Evolutionary conservation across 345 rosid species (phyloP).

Genomic region (Eucalyptus tenuipes): DNA sequence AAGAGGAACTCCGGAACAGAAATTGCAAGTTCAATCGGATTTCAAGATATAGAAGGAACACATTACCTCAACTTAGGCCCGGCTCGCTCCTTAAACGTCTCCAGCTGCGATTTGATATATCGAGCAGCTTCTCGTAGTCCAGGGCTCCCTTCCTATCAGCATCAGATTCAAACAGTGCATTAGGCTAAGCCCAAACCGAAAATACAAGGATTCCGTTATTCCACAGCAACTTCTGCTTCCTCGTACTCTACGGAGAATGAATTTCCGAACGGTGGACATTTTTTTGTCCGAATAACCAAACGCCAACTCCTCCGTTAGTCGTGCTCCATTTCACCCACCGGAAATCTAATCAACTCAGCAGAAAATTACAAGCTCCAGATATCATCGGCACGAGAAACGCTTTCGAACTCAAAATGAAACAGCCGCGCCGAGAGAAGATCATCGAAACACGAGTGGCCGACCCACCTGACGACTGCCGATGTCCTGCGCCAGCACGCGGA

Average conservation of each 20-base stretch:
- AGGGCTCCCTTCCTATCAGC: constrained; percentile 70
- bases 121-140: constrained; percentile 79
- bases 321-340: not conserved
- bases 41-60: not conserved
- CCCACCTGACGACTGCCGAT: constrained; percentile 88
- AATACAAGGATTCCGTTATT: not conserved
- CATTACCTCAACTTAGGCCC: constrained; percentile 56
- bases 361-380: not conserved
- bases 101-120: constrained; percentile 65
- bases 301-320: not conserved
- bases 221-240: not conserved
- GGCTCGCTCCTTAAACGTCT: constrained; percentile 62
- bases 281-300: not conserved
- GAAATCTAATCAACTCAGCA: not conserved
- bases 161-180: not conserved
- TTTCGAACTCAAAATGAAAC: not conserved
- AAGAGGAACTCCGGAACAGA: not conserved
- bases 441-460: not conserved
- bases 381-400: not conserved
- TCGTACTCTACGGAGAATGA: not conserved
- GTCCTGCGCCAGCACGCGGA: constrained; percentile 59
- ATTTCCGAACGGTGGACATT: not conserved
- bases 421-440: not conserved
- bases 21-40: not conserved
- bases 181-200: not conserved